Percentiles rank a stretch among this genome's conserved stretches.
Conservation (phyloP, 805 yeast species). For the Myxozyma melibiosi region DNA sequence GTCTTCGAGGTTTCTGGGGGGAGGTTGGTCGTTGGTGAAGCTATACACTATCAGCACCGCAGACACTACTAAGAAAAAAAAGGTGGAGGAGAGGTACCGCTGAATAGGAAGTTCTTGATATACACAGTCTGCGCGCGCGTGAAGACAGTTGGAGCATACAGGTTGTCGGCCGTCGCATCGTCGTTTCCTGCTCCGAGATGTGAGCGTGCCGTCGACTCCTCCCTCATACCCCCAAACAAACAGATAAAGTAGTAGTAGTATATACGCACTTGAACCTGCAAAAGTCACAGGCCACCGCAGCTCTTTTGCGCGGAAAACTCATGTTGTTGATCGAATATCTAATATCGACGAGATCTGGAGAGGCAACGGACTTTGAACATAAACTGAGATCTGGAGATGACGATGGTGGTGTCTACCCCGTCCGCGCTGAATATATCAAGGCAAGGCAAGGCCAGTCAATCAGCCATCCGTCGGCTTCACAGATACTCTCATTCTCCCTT, state of each 20-base stretch:
- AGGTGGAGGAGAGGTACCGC: background rate
- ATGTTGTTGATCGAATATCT: background rate
- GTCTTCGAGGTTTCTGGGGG: background rate
- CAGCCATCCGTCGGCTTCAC: too few relatives aligned
- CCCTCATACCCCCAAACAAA: too few relatives aligned
- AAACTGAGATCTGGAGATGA: too few relatives aligned
- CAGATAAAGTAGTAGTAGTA: too few relatives aligned
- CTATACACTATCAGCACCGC: background rate
- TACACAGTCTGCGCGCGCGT: background rate
- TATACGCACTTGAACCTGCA: slow-evolving; percentile 5
- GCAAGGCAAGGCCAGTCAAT: too few relatives aligned
- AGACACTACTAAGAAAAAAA: background rate
- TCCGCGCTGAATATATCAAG: too few relatives aligned
- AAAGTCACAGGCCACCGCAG: slow-evolving; percentile 8
- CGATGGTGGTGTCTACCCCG: too few relatives aligned
- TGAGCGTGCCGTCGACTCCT: too few relatives aligned
- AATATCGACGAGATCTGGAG: too few relatives aligned
- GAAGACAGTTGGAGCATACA: slow-evolving; percentile 4
- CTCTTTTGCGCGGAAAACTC: slow-evolving; percentile 7
- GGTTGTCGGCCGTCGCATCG: slow-evolving; percentile 11
- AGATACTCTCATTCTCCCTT: too few relatives aligned
- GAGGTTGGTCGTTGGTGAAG: background rate
- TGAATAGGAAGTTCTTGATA: slow-evolving; percentile 10
- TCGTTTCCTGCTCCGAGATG: too few relatives aligned
- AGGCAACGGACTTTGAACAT: too few relatives aligned